phyloP scores from a whole-genome alignment of 1,284 basidiomycete genomes.

The Tilletia caries region DNA sequence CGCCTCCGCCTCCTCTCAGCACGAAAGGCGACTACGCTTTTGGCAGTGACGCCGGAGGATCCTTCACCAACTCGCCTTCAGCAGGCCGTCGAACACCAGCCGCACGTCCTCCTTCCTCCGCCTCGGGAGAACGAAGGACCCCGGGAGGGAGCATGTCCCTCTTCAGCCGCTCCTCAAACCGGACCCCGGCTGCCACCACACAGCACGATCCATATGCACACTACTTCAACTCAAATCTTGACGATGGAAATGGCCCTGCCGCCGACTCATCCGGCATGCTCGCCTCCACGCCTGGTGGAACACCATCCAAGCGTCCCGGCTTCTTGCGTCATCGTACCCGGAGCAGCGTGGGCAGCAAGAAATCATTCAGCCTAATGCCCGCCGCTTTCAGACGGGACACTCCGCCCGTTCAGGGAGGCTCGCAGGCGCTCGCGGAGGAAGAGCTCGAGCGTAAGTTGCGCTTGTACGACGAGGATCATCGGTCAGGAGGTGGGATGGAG shows the following conservation, averaged over 20 bases:
- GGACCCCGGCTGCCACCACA: not conserved
- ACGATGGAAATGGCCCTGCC: too few relatives aligned
- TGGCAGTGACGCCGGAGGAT: conserved; percentile 7
- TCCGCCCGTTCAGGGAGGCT: not conserved
- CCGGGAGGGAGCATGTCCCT: conserved; percentile 14
- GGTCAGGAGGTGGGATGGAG: conserved; percentile 1
- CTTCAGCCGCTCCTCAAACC: conserved; percentile 1
- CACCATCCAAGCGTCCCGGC: not conserved
- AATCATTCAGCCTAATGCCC: conserved; percentile 5
- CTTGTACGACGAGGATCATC: conserved; percentile 1
- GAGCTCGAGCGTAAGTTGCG: conserved; percentile 10
- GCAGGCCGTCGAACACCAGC: conserved; percentile 1
- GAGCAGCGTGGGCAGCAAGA: conserved; percentile 9
- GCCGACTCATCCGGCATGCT: not conserved
- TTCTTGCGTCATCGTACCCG: conserved; percentile 8
- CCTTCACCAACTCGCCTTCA: conserved; percentile 15
- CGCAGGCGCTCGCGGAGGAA: conserved; percentile 2
- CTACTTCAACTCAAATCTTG: not conserved
- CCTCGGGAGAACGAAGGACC: conserved; percentile 1
- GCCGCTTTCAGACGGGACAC: not conserved
- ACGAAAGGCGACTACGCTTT: conserved; percentile 11
- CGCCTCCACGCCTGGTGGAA: not conserved
- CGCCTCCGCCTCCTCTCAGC: conserved; percentile 2
- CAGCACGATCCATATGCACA: not conserved
- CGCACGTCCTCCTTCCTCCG: not conserved